Percentiles rank a stretch among this genome's conserved stretches.
Conservation (phyloP, 345 rosid species). For the Geranium rotundifolium region DNA sequence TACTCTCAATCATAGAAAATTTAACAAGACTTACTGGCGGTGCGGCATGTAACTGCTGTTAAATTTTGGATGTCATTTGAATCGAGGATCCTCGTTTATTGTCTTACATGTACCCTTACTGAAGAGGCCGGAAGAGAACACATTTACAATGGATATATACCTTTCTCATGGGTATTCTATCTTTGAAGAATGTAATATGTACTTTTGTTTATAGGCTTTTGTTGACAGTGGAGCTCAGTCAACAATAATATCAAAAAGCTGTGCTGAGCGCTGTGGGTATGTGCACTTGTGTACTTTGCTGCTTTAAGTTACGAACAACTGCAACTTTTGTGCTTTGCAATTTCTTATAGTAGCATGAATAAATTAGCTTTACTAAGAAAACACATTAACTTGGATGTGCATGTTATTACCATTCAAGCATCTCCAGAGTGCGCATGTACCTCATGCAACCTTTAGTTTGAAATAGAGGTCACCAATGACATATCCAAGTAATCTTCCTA, state of each 20-base stretch:
- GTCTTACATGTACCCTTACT: not conserved
- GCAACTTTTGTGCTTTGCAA: not conserved
- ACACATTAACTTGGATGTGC: too few relatives aligned
- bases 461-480: too few relatives aligned
- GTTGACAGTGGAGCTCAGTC: constrained; percentile 99
- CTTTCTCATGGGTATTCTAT: not conserved
- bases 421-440: too few relatives aligned
- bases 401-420: too few relatives aligned
- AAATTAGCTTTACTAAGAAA: not conserved
- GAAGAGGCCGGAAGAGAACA: not conserved
- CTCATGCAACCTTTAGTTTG: too few relatives aligned
- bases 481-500: too few relatives aligned
- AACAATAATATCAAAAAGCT: constrained; percentile 91
- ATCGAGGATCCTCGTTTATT: not conserved
- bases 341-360: not conserved
- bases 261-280: constrained; percentile 96
- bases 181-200: not conserved
- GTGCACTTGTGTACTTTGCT: constrained; percentile 10
- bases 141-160: not conserved
- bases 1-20: not conserved
- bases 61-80: too few relatives aligned
- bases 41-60: not conserved
- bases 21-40: not conserved
- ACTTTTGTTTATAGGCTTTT: constrained; percentile 62
- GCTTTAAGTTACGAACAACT: not conserved